Evolutionary conservation across 129 eudicot species (phyloP).

Genomic region (Daucus carota): DNA sequence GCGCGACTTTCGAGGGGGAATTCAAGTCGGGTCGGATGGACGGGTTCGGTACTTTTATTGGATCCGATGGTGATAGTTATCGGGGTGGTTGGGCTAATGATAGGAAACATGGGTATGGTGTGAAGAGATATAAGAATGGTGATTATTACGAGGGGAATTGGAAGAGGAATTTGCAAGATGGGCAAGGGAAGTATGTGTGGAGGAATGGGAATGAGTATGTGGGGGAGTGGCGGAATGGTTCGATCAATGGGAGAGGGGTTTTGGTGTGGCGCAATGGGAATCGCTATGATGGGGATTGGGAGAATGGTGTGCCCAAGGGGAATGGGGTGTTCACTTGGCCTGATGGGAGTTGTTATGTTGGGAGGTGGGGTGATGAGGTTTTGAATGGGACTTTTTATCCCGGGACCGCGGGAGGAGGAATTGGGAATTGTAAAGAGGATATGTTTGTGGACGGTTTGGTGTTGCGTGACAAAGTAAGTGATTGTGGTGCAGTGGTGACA

Average conservation of each 20-base stretch:
- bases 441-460: neutral
- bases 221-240: conserved; percentile 85
- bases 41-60: conserved; percentile 77
- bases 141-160: conserved; percentile 74
- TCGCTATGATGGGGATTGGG: conserved; percentile 79
- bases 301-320: conserved; percentile 59
- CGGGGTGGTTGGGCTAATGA: conserved; percentile 69
- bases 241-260: conserved; percentile 70
- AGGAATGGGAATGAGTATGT: conserved; percentile 76
- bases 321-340: conserved; percentile 74
- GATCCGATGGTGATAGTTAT: conserved; percentile 78
- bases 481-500: conserved; percentile 19
- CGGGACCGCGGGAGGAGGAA: no score
- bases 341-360: conserved; percentile 67
- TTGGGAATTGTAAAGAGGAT: no score
- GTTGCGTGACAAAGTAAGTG: neutral
- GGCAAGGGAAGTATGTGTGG: conserved; percentile 84
- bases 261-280: conserved; percentile 66
- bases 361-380: conserved; percentile 44
- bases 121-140: conserved; percentile 68
- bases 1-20: conserved; percentile 89
- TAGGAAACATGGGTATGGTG: conserved; percentile 80
- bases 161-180: conserved; percentile 69
- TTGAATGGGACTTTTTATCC: no score
- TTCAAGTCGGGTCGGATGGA: conserved; percentile 92